Percentiles rank a stretch among this genome's conserved stretches.
Evolutionary conservation across 257 asterid genomes (phyloP).

Genomic region (Solanum lignicaule): DNA sequence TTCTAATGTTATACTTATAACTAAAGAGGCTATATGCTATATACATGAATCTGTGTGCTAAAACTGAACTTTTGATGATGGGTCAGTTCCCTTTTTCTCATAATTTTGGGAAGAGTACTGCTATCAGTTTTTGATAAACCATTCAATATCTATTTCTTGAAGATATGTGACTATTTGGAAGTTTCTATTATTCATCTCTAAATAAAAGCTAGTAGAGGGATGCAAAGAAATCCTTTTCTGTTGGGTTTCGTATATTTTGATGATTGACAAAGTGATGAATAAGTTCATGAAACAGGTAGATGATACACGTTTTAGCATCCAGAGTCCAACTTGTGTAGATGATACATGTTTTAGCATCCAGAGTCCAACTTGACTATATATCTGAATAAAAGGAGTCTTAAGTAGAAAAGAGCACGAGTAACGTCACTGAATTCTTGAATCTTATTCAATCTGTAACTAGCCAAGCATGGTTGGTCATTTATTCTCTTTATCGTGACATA

Average conservation of each 20-base stretch:
- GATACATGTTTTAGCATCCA: no score
- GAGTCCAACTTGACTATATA: neutral
- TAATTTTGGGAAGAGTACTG: no score
- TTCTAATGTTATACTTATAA: neutral
- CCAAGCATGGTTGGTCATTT: neutral
- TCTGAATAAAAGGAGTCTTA: neutral
- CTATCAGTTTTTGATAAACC: neutral
- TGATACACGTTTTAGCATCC: no score
- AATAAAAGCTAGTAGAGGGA: neutral
- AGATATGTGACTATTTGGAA: neutral
- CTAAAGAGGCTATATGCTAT: neutral
- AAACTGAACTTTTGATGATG: neutral
- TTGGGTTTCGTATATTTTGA: neutral
- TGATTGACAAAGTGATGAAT: neutral
- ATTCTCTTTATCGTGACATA: neutral
- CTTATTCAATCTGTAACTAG: neutral
- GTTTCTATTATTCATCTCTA: neutral
- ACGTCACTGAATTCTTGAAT: neutral
- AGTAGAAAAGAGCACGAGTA: neutral
- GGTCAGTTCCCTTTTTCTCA: neutral
- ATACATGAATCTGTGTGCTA: neutral
- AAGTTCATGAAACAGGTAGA: neutral
- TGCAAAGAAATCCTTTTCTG: neutral
- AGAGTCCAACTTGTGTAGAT: no score
- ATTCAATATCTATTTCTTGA: neutral